Base-by-base conservation (phyloP, 208 protist species). In the Wallacemonas sp. region DNA sequence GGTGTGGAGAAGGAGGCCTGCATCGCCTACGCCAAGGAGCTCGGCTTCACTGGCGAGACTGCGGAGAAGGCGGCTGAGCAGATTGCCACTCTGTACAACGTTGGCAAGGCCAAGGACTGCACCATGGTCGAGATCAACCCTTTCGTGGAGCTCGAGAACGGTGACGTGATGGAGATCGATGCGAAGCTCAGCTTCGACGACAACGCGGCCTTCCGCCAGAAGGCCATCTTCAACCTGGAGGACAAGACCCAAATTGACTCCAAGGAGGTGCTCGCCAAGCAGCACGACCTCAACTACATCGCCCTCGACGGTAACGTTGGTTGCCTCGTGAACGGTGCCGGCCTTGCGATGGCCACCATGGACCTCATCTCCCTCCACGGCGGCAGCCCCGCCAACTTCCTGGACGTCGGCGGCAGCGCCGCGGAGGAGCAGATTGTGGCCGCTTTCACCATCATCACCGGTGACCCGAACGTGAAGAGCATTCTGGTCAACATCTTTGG, bases 401-500 rank as follows among this genome's bases (percentile, higher is more conserved):
- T 99, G 27, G 99, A 99, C 65, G 94, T 99, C 41, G 98, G 98
- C 72, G 98, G 98, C 65, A 93, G 89, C 72, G 95, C 95, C 28
- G 84, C 72, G 12, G 85, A 85, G 74, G 81, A 89, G 21, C 94
- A 99, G 77, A 98, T 99, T 59, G 89, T 86, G 17, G 93, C 96
- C 28, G 98, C 98, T 38, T 98, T 99, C 68, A 92, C 97, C 69
- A 99, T 99, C 82, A 94, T 99, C 66, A 97, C 89, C 9, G 70
- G 77, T 14, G 98, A 99, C 77, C 58, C 72, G 55, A 80, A 95
- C 39, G 96, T 98, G 44, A 93, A 93, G 80, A 90, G 91, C 68
- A 99, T 99, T 66, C 87, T 99, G 46, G 98, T 99, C 36, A 99
- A 99, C 79, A 99, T 99, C 85, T 99, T 99, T 65, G 99, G 99